Base-by-base conservation (phyloP, 2,329 filamentous ascomycete species). In the Fonsecaea multimorphosa region DNA sequence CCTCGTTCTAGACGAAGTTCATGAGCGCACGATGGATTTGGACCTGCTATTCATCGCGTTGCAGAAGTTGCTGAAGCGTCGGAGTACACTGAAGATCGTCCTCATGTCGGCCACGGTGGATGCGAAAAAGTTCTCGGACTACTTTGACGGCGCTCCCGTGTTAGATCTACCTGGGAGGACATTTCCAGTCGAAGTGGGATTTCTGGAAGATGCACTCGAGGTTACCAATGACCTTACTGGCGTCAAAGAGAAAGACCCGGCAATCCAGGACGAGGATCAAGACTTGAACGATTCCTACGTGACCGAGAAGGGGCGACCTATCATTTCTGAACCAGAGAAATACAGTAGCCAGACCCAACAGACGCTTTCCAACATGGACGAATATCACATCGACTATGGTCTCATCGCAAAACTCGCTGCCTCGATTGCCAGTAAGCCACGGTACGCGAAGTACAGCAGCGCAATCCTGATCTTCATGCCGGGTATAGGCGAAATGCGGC, bases 101-200 rank as follows among this genome's bases (percentile, higher is more conserved):
- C 85, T 99, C 55, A 99, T 99, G 95, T 98, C 94, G 71, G 95
- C 95, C 11, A 99, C 95, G 0, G 92, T 99, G 7, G 92, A 99
- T 76, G 92, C 95, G 0, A 89, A 94, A 66, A 89, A 89, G 16
- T 97, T 99, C 76, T 97, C 95, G 0, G 86, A 87, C 11, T 99
- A 98, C 74, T 85, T 99, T 1, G 68, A 65, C 51, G 89, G 89
- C 62, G 94, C 94, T 0, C 94, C 94, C 0, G 88, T 98, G 46
- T 82, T 99, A 61, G 93, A 91, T 66, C 92, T 99, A 14, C 95
- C 95, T 1, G 95, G 95, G 0, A 87, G 95, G 54, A 98, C 94
- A 0, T 99, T 96, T 74, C 94, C 95, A 0, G 95, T 99, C 1
- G 85, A 92, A 72, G 91, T 93, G 40, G 89, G 87, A 68, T 98